Evolutionary conservation across 2,329 filamentous ascomycete genomes (phyloP).

Genomic region (Xylaria sp.): DNA sequence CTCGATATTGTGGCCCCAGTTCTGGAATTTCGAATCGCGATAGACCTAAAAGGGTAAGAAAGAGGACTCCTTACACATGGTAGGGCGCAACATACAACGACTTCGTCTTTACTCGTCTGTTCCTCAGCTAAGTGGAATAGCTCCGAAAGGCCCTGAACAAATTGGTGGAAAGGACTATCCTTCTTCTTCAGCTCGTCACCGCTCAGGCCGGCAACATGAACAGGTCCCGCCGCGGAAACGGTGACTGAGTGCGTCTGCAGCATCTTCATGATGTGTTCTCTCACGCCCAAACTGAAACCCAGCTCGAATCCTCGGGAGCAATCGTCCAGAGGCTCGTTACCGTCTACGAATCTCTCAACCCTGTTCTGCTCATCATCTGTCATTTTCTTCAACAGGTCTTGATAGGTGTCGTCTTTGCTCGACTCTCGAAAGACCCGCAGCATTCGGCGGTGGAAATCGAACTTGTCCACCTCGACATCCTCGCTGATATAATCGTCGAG

Average conservation of each 20-base stretch:
- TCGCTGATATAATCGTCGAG: neutral
- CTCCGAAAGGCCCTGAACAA: neutral
- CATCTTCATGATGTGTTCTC: neutral
- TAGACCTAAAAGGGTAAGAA: neutral
- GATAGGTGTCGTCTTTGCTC: neutral
- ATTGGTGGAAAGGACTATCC: neutral
- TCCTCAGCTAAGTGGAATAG: neutral
- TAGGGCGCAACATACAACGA: neutral
- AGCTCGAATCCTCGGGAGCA: neutral
- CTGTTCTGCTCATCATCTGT: neutral
- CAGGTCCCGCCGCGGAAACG: neutral
- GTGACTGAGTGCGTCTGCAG: neutral
- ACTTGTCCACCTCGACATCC: neutral
- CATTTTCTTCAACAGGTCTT: neutral
- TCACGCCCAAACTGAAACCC: neutral
- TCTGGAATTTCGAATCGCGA: slow-evolving; percentile 36
- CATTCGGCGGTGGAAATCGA: neutral
- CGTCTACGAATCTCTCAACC: neutral
- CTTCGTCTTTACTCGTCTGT: neutral
- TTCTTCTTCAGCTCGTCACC: neutral
- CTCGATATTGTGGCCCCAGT: slow-evolving; percentile 45
- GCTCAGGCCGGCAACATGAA: neutral
- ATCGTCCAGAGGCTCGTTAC: neutral
- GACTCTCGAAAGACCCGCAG: neutral
- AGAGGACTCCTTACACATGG: neutral